Evolutionary conservation across 805 yeast genomes (phyloP).

Genomic region (Lipomyces kockii): DNA sequence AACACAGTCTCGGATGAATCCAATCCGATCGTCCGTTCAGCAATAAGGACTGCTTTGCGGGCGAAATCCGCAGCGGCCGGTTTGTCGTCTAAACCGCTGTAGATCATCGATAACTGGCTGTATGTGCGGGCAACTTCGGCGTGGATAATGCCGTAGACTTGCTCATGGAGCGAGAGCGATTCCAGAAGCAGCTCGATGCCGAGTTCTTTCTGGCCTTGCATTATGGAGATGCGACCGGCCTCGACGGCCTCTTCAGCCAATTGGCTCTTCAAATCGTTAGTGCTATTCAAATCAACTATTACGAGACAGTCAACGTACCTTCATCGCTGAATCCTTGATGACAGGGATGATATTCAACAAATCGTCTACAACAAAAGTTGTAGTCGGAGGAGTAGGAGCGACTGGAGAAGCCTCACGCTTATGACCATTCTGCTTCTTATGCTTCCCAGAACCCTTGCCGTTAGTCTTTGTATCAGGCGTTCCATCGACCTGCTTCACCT

Average conservation of each 20-base stretch:
- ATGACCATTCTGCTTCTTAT: constrained; percentile 12
- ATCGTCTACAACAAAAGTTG: constrained; percentile 64
- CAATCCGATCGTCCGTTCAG: constrained; percentile 80
- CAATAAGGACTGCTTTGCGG: constrained; percentile 69
- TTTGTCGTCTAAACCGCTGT: constrained; percentile 60
- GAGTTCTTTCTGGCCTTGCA: constrained; percentile 47
- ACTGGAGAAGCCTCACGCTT: not conserved
- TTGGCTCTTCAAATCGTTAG: constrained; percentile 49
- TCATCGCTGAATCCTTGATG: constrained; percentile 64
- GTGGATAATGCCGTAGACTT: constrained; percentile 80
- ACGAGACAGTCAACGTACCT: not conserved
- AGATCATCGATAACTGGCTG: constrained; percentile 66
- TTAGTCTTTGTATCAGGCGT: constrained; percentile 12
- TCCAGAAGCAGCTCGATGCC: constrained; percentile 72
- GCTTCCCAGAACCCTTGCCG: constrained; percentile 20
- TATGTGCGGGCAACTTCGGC: constrained; percentile 76
- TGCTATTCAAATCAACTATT: not conserved
- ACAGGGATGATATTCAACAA: constrained; percentile 72
- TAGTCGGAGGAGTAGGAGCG: constrained; percentile 37
- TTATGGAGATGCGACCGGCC: constrained; percentile 44
- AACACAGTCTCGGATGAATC: constrained; percentile 80
- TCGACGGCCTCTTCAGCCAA: constrained; percentile 70
- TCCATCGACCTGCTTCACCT: constrained; percentile 1
- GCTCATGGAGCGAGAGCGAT: constrained; percentile 74
- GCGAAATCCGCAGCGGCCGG: constrained; percentile 61